Base-by-base conservation (phyloP, 768 basidiomycete species). In the Psilocybe tampanensis region DNA sequence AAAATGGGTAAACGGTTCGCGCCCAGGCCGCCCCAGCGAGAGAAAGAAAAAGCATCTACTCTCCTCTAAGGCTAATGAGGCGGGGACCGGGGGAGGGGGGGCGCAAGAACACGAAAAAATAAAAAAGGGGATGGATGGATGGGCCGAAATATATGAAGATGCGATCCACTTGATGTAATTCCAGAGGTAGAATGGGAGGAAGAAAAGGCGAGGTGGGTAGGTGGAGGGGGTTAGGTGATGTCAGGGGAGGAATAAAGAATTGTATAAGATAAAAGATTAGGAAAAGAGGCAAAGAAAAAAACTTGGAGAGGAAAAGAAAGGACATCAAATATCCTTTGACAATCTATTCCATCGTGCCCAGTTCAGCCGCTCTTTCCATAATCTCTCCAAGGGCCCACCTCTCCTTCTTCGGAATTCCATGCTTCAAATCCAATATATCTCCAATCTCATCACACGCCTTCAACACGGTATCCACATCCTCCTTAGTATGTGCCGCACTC, bases 401-500 rank as follows among this genome's bases (percentile, higher is more conserved):
- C 69, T 91, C 86, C 60, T 67, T 66, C 54, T 54, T 67, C 43
- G 63, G 41, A 21, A 80, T 54, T 2, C 86, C 88, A 69, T 95
- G 89, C 76, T 97, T 98, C 73, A 98, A 75, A 73, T 96, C 95
- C 61, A 99, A 75, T 23, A 92, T 69, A 66, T 91, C 89, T 23
- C 97, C 97, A 59, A 98, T 78, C 72, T 97, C 95, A 71, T 97
- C 94, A 66, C 89, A 93, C 8, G 96, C 95, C 42, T 81, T 75
- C 47, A 99, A 78, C 24, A 98, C 75, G 12, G 76, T 75, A 74
- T 99, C 97, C 56, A 98, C 86, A 67, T 99, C 97, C 64, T 94
- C 90, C 77, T 99, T 99, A 55, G 95, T 98, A 79, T 99, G 97
- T 47, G 94, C 79, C 11, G 96, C 91, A 55, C 91, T 94, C 15